Conservation (phyloP, 768 basidiomycete species). For the Artomyces pyxidatus region DNA sequence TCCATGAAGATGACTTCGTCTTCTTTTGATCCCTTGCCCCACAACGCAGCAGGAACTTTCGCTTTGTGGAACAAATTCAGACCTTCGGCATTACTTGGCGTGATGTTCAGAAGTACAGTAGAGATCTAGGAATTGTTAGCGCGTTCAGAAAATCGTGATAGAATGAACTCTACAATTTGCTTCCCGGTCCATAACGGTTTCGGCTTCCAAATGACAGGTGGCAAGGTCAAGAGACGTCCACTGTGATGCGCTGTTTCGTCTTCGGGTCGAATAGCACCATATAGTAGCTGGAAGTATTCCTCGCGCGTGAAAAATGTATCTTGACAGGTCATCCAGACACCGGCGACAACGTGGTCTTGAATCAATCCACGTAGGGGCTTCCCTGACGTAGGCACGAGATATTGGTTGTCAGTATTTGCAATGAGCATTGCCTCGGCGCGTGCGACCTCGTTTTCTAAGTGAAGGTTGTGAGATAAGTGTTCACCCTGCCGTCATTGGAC, state of each 20-base stretch:
- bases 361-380: conserved; percentile 96
- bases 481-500: not conserved
- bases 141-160: not conserved
- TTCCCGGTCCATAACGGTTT: conserved; percentile 94
- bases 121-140: conserved; percentile 56
- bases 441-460: conserved; percentile 84
- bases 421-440: conserved; percentile 91
- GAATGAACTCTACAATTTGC: conserved; percentile 63
- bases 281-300: conserved; percentile 93
- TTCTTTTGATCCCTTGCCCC: conserved; percentile 74
- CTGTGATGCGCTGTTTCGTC: conserved; percentile 49
- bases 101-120: conserved; percentile 88
- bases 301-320: conserved; percentile 92
- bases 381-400: conserved; percentile 97
- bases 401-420: conserved; percentile 97
- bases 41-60: conserved; percentile 82
- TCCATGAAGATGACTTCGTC: conserved; percentile 86
- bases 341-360: conserved; percentile 97
- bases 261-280: conserved; percentile 89
- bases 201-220: conserved; percentile 91
- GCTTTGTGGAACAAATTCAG: conserved; percentile 80
- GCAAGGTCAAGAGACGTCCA: conserved; percentile 68
- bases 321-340: conserved; percentile 98
- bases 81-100: conserved; percentile 68
- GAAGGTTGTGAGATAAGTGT: conserved; percentile 1